These are phyloP conservation scores for Naegleria lovaniensis DNA, from an alignment of 208 protist genomes.

Conservation along the genomic window DNA sequence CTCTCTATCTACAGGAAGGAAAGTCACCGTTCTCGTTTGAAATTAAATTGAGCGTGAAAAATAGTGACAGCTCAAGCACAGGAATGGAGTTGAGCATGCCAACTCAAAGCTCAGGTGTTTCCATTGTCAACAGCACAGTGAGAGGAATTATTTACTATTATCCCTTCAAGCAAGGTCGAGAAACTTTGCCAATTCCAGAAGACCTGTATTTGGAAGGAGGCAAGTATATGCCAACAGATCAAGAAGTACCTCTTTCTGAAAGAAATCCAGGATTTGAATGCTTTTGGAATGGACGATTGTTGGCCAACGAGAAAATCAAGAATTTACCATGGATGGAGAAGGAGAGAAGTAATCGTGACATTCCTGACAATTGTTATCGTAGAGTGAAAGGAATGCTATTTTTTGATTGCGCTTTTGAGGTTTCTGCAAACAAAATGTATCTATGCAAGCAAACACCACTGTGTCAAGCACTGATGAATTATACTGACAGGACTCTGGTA, in stretches of 20 bases:
- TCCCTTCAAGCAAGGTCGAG: slow-evolving; percentile 28
- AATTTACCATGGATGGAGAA: slow-evolving; percentile 24
- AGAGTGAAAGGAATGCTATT: slow-evolving; percentile 40
- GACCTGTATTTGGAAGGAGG: slow-evolving; percentile 15
- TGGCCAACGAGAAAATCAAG: slow-evolving; percentile 33
- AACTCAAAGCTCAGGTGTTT: neutral
- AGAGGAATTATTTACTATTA: slow-evolving; percentile 37
- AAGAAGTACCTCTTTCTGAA: slow-evolving; percentile 33
- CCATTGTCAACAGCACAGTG: slow-evolving; percentile 5
- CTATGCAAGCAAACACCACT: slow-evolving; percentile 32
- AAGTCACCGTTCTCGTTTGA: slow-evolving; percentile 30
- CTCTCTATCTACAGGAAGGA: slow-evolving; percentile 26
- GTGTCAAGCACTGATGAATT: slow-evolving; percentile 29
- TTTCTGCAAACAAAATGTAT: slow-evolving; percentile 39
- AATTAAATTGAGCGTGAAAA: neutral
- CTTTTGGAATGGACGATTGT: slow-evolving; percentile 38
- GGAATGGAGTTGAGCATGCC: neutral
- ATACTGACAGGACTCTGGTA: slow-evolving; percentile 12
- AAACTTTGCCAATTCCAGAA: slow-evolving; percentile 39
- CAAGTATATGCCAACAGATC: neutral
- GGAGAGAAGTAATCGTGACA: slow-evolving; percentile 21
- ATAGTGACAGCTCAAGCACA: neutral
- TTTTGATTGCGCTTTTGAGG: slow-evolving; percentile 34
- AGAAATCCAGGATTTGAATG: slow-evolving; percentile 37
- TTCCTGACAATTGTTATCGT: slow-evolving; percentile 35